These are phyloP conservation scores for Trametes hirsuta DNA, from an alignment of 1,284 basidiomycete genomes.

Conservation along the genomic window DNA sequence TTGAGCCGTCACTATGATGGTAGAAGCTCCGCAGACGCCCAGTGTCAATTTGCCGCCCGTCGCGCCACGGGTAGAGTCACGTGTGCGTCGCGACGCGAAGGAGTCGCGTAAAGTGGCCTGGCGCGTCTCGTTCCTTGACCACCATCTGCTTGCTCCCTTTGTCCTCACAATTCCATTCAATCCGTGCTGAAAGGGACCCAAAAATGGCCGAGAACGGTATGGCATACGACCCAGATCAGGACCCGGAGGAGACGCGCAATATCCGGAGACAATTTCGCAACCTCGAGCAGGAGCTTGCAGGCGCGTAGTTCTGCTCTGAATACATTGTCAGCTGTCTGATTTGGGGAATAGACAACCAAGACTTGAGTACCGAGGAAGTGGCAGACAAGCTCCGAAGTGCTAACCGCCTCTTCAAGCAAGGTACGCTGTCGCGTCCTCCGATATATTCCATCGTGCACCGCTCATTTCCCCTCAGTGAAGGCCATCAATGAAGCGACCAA, in stretches of 20 bases:
- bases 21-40: no score
- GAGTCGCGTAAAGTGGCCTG: background rate
- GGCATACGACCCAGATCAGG: conserved; percentile 78
- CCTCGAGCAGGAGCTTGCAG: conserved; percentile 65
- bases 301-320: conserved; percentile 36
- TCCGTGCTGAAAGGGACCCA: background rate
- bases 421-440: conserved; percentile 34
- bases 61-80: background rate
- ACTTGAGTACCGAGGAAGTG: conserved; percentile 59
- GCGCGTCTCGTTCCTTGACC: conserved; percentile 2
- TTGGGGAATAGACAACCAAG: conserved; percentile 39
- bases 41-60: no score
- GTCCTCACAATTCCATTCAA: background rate
- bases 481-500: conserved; percentile 81
- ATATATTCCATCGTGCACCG: background rate
- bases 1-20: no score
- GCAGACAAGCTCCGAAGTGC: conserved; percentile 56
- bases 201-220: conserved; percentile 10
- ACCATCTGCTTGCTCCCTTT: background rate
- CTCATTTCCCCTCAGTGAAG: conserved; percentile 53
- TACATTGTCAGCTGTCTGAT: background rate
- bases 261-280: conserved; percentile 72
- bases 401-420: conserved; percentile 63
- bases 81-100: conserved; percentile 11
- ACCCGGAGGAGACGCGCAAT: conserved; percentile 72